phyloP scores from a whole-genome alignment of 2,329 filamentous ascomycete genomes.

The Fusarium sp. region DNA sequence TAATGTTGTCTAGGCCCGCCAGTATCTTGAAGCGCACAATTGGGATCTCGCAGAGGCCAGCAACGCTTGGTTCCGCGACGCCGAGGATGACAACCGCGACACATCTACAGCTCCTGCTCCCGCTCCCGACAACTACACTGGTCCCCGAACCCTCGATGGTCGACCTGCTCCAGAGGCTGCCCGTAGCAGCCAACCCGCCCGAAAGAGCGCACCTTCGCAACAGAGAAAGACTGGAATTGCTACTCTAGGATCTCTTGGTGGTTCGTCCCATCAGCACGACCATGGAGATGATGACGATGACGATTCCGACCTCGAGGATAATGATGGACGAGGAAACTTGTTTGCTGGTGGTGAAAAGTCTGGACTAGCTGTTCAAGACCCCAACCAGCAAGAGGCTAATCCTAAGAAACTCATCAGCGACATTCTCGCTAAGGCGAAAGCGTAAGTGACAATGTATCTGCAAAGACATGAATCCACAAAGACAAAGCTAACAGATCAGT shows the following conservation, averaged over 20 bases:
- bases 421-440: slow-evolving; percentile 71
- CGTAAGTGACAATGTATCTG: slow-evolving; percentile 55
- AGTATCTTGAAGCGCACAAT: slow-evolving; percentile 71
- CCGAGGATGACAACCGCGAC: slow-evolving; percentile 60
- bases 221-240: slow-evolving; percentile 70
- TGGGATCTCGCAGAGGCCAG: slow-evolving; percentile 75
- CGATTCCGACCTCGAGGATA: slow-evolving; percentile 66
- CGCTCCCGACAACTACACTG: slow-evolving; percentile 61
- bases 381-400: slow-evolving; percentile 59
- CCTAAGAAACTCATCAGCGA: slow-evolving; percentile 69
- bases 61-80: slow-evolving; percentile 68
- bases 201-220: slow-evolving; percentile 51
- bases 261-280: slow-evolving; percentile 60
- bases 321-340: slow-evolving; percentile 72
- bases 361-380: slow-evolving; percentile 74
- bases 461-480: background rate
- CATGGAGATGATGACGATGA: slow-evolving; percentile 71
- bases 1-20: slow-evolving; percentile 64
- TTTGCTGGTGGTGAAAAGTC: slow-evolving; percentile 91
- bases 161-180: slow-evolving; percentile 63
- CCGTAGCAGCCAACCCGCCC: slow-evolving; percentile 44
- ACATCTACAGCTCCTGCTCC: slow-evolving; percentile 55
- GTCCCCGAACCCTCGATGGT: slow-evolving; percentile 72
- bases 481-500: slow-evolving; percentile 52
- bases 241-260: slow-evolving; percentile 67